Base-by-base conservation (phyloP, 2,329 filamentous ascomycete species). In the Simplicillium aogashimaense region DNA sequence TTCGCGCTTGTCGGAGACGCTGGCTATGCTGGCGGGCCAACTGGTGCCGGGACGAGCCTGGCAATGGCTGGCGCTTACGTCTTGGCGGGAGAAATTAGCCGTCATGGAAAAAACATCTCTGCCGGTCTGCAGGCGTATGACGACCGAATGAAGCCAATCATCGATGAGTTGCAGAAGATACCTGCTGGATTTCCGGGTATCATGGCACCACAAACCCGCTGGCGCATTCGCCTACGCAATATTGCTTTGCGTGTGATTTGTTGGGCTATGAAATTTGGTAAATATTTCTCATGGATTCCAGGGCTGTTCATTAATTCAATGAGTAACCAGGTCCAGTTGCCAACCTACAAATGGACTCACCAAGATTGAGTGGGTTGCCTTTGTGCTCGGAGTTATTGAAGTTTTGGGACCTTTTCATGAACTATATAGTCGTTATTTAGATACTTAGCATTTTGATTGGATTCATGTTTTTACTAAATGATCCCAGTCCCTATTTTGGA, bases 1-100 rank as follows among this genome's bases (percentile, higher is more conserved):
- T 62, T 73, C n/a, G 61, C 60, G 1, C 53, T 73, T 2, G 47
- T 74, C 2, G 73, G 71, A 0, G 72, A 78, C 39, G 68, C 73
- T 5, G 70, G 57, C 1, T 66, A 64, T 31, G 67, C 67, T 25
- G 20, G 20, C 1, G 63, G 57, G 2, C 47, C 65, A 1, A 67
- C 65, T 0, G 72, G 72, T 1, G 60, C 65, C 51, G 70, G 70
- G 5, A 72, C 68, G 3, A 64, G 59, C 3, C 50, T 63, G 3
- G 65, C 66, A 2, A 49, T 75, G 11, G 49, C 64, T 1, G 64
- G 65, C 1, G 72, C 67, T 2, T 76, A 76, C 47, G 54, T 72
- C 1, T 54, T 77, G 3, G 72, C 70, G 0, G 70, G 71, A 2
- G 67, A 70, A 36, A 53, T 71, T 4, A 37, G 37, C 4, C 47